phyloP scores from a whole-genome alignment of 306 rosid species.

The Oxytropis ochrocephala region DNA sequence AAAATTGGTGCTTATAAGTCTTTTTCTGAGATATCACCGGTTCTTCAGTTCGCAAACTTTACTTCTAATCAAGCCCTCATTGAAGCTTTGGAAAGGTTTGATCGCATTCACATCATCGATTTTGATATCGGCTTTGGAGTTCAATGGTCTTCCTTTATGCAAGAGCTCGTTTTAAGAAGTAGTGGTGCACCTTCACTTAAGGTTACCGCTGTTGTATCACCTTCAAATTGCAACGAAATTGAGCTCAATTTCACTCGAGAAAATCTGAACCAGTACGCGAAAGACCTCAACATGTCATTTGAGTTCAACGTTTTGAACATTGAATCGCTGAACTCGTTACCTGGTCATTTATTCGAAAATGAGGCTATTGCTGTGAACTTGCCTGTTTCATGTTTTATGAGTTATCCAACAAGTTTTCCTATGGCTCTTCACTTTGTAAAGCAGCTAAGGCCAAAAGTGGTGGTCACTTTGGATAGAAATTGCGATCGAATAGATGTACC shows the following conservation, averaged over 20 bases:
- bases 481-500: constrained; percentile 56
- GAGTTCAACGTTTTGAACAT: constrained; percentile 55
- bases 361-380: constrained; percentile 73
- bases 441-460: constrained; percentile 65
- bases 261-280: constrained; percentile 54
- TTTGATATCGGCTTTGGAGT: constrained; percentile 90
- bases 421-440: constrained; percentile 55
- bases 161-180: constrained; percentile 64
- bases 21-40: constrained; percentile 80
- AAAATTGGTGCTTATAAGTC: constrained; percentile 86
- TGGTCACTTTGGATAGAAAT: constrained; percentile 58
- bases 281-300: constrained; percentile 52
- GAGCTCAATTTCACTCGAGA: constrained; percentile 74
- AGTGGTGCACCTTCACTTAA: constrained; percentile 48
- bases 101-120: constrained; percentile 66
- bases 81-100: constrained; percentile 65
- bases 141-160: constrained; percentile 94
- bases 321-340: constrained; percentile 45
- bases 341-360: constrained; percentile 33
- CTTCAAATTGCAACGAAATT: constrained; percentile 50
- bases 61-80: constrained; percentile 79
- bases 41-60: constrained; percentile 80
- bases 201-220: constrained; percentile 67
- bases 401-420: constrained; percentile 40
- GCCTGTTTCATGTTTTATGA: constrained; percentile 53